Base-by-base conservation (phyloP, 176 grass and related monocot species). In the Oryza meyeriana region DNA sequence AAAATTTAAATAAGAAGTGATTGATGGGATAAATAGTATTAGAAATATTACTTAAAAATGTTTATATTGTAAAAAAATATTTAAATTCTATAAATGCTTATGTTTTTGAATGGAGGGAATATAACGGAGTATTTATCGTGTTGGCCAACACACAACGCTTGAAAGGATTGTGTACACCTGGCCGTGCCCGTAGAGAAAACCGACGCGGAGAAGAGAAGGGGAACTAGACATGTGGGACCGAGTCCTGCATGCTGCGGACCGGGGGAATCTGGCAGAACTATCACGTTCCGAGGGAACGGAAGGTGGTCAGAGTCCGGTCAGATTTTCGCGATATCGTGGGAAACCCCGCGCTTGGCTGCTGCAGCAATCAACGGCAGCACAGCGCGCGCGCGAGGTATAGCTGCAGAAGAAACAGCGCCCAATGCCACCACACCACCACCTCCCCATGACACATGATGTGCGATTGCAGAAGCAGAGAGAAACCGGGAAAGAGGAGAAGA, bases 231-330 rank as follows among this genome's bases (percentile, higher is more conserved):
- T 52, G 88, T 62, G 79, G 88, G 79, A 6, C 17, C 50, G 1
- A 0, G 6, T n/a, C 74, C 66, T 47, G 88, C 47, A 62, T 74
- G 83, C 66, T 27, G 84, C 79, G 88, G 79, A 63, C 88, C 67
- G 64, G 64, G 39, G 88, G 88, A 94, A 91, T 94, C 92, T 94
- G 83, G 86, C 82, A 88, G 83, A 88, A 91, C 75, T 64, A 86
- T 88, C 88, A 88, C 85, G 88, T 88, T 90, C 88, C 74, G 67
- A 86, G 74, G 82, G 81, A 42, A 93, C 75, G 69, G 61, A 84
- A 39, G 27, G 22, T 10, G 72, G 72, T 79, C 84, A 80, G 89
- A 35, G 50, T 25, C 74, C 65, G 86, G 62, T 83, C 63, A 39
- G 73, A 32, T 85, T 82, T 39, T 74, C 18, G 48, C 79, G 67